Conservation (phyloP, 2,329 filamentous ascomycete species). For the Fusarium bactridioides region DNA sequence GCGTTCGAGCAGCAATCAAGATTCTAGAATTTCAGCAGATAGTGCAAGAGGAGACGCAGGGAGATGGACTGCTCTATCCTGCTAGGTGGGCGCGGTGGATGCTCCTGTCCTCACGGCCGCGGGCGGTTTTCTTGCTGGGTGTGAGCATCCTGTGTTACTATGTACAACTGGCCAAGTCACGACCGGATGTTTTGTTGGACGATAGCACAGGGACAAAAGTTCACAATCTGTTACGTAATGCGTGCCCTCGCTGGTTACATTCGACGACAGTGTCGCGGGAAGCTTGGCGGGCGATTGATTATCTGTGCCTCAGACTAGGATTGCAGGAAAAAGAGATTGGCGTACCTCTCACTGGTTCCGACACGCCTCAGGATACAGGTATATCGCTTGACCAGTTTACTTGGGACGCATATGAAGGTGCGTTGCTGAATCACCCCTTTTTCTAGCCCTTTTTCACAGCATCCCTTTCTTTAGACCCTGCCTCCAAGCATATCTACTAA, state of each 20-base stretch:
- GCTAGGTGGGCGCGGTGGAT: not conserved
- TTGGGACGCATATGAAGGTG: no score
- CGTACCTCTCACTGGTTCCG: no score
- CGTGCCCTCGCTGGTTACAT: not conserved
- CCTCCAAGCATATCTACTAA: not conserved
- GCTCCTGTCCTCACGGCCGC: not conserved
- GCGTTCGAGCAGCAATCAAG: not conserved
- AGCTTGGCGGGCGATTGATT: not conserved
- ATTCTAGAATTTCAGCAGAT: not conserved
- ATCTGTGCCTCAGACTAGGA: not conserved
- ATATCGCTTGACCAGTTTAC: not conserved
- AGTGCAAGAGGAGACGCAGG: not conserved
- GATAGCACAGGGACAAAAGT: not conserved
- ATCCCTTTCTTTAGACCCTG: no score
- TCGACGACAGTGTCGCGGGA: not conserved
- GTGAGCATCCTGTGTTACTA: not conserved
- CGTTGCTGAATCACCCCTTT: no score
- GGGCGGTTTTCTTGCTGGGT: not conserved
- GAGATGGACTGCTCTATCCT: not conserved
- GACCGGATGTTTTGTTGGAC: not conserved
- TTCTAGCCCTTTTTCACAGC: no score
- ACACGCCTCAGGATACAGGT: not conserved
- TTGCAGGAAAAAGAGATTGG: not conserved
- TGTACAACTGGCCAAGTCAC: not conserved
- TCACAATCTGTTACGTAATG: not conserved